phyloP scores from a whole-genome alignment of 257 asterid genomes.

The Solanum rostratum region DNA sequence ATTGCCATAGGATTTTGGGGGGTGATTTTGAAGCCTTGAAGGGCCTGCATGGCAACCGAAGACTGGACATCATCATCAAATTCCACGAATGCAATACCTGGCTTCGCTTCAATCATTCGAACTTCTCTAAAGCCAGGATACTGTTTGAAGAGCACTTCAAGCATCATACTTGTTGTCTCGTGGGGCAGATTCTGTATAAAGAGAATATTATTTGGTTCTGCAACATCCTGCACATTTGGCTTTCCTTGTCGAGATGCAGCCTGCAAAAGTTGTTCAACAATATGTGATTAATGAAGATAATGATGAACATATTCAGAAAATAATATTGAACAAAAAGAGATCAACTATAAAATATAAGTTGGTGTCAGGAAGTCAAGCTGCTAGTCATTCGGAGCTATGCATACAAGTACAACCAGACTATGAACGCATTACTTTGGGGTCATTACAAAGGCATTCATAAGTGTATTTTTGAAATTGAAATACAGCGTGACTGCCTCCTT shows the following conservation, averaged over 20 bases:
- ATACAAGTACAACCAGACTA: background rate
- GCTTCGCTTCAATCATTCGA: slow-evolving; percentile 90
- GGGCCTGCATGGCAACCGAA: slow-evolving; percentile 94
- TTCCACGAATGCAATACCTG: slow-evolving; percentile 96
- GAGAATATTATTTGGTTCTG: slow-evolving; percentile 82
- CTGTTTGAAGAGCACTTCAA: slow-evolving; percentile 88
- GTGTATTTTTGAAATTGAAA: no score
- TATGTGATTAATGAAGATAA: background rate
- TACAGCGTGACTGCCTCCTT: background rate
- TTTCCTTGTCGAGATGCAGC: slow-evolving; percentile 53
- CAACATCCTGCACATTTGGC: slow-evolving; percentile 41
- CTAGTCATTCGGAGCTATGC: background rate
- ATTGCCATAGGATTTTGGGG: slow-evolving; percentile 90
- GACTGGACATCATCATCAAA: slow-evolving; percentile 78
- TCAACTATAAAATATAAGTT: background rate
- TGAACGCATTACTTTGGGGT: background rate
- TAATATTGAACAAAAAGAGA: background rate
- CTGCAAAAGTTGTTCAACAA: slow-evolving; percentile 22
- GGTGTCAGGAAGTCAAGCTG: background rate
- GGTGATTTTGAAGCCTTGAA: slow-evolving; percentile 89
- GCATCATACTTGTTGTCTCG: slow-evolving; percentile 87
- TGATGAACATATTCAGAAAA: background rate
- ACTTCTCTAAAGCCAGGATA: slow-evolving; percentile 95
- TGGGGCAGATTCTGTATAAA: slow-evolving; percentile 82
- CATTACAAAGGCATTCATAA: background rate